Percentiles rank a stretch among this genome's conserved stretches.
Evolutionary conservation across 306 rosid species (phyloP).

Genomic region (Urtica urens): DNA sequence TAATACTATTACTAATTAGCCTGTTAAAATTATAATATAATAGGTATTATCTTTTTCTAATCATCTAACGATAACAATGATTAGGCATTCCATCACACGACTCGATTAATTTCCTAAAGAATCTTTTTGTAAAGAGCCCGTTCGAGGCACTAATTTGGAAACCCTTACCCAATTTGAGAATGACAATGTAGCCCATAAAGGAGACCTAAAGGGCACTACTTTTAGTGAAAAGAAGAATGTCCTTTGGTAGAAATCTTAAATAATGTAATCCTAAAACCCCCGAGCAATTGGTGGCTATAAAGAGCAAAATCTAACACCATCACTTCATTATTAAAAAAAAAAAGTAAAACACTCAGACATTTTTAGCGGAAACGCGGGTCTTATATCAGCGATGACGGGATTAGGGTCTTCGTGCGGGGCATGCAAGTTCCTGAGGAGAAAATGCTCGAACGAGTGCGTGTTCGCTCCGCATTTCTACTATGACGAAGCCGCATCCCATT

Average conservation of each 20-base stretch:
- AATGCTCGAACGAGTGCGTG: slow-evolving; percentile 52
- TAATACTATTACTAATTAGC: too few species aligned
- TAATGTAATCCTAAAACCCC: slow-evolving; percentile 17
- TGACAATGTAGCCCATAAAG: slow-evolving; percentile 63
- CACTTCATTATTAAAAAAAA: slow-evolving; percentile 4
- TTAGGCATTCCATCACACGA: slow-evolving; percentile 41
- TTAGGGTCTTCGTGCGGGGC: slow-evolving; percentile 77
- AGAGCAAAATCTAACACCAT: slow-evolving; percentile 28
- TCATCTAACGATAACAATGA: slow-evolving; percentile 27
- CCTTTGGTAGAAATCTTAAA: slow-evolving; percentile 26
- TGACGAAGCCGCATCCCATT: slow-evolving; percentile 62
- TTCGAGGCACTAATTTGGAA: slow-evolving; percentile 37
- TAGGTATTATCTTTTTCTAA: slow-evolving; percentile 8
- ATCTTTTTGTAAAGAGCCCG: slow-evolving; percentile 25
- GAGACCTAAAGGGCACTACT: slow-evolving; percentile 46
- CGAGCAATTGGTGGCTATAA: slow-evolving; percentile 44
- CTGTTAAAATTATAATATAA: not conserved
- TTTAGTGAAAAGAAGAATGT: slow-evolving; percentile 27
- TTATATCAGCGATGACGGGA: slow-evolving; percentile 42
- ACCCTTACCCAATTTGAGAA: slow-evolving; percentile 40
- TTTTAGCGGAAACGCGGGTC: slow-evolving; percentile 10
- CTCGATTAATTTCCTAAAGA: slow-evolving; percentile 15
- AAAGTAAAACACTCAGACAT: slow-evolving; percentile 17
- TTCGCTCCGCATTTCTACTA: slow-evolving; percentile 78
- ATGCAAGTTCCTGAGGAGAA: slow-evolving; percentile 80